Conservation (phyloP, 1,139 yeast species). For the Blastobotrys illinoisensis region DNA sequence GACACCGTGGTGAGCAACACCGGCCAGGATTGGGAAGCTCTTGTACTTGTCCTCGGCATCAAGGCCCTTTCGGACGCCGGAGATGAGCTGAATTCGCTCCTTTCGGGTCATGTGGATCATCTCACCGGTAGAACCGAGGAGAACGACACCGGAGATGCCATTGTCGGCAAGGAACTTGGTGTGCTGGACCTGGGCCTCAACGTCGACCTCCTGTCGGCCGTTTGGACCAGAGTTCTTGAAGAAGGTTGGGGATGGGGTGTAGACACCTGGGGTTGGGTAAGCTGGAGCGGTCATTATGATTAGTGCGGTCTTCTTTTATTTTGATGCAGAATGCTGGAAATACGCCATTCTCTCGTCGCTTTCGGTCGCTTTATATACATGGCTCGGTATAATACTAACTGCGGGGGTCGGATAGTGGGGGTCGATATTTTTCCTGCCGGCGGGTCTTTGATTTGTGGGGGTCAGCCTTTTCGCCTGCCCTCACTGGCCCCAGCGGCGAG, state of each 20-base stretch:
- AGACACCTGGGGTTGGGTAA: slow-evolving; percentile 36
- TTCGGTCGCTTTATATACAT: not conserved
- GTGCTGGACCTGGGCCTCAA: slow-evolving; percentile 41
- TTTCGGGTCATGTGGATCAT: slow-evolving; percentile 41
- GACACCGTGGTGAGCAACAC: slow-evolving; percentile 41
- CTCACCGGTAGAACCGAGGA: slow-evolving; percentile 50
- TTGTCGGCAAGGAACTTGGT: slow-evolving; percentile 37
- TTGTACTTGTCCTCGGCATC: slow-evolving; percentile 33
- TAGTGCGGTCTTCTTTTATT: not conserved
- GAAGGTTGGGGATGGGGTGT: slow-evolving; percentile 48
- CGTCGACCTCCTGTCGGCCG: slow-evolving; percentile 36
- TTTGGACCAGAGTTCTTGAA: slow-evolving; percentile 34
- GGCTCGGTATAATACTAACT: not conserved
- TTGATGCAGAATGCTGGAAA: not conserved
- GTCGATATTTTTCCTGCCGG: not conserved
- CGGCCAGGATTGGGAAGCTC: slow-evolving; percentile 39
- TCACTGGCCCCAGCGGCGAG: not conserved
- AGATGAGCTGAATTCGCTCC: slow-evolving; percentile 39
- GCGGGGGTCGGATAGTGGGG: not conserved
- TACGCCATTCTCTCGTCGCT: not conserved
- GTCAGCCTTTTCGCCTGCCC: not conserved
- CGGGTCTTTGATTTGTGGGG: not conserved
- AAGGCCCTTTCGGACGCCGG: slow-evolving; percentile 33
- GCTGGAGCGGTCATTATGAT: slow-evolving; percentile 2
- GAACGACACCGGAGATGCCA: slow-evolving; percentile 45